Conservation (phyloP, 106 monocot species). For the Vanilla planifolia region DNA sequence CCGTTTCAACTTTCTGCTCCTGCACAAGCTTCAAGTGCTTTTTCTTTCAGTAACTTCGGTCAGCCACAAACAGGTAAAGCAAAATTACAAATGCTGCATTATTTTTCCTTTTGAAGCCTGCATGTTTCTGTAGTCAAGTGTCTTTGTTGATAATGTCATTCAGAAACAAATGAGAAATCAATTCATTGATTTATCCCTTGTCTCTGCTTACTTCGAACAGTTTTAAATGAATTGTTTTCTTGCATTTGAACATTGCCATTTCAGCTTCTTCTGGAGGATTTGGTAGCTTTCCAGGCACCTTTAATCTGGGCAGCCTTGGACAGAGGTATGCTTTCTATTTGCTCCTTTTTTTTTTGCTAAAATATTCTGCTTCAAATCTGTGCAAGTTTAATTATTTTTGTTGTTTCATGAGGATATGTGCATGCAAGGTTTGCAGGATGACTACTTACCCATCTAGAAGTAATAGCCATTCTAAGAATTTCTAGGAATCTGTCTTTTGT, state of each 20-base stretch:
- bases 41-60: constrained; percentile 70
- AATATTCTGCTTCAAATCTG: background rate
- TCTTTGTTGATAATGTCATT: background rate
- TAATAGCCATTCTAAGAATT: background rate
- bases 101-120: constrained; percentile 1
- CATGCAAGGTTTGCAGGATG: background rate
- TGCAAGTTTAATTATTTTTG: background rate
- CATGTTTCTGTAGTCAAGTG: background rate
- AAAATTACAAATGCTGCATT: background rate
- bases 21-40: constrained; percentile 29
- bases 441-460: no score
- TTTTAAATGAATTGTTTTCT: constrained; percentile 2
- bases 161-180: background rate
- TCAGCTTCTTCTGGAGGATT: constrained; percentile 47
- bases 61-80: constrained; percentile 64
- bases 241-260: constrained; percentile 7
- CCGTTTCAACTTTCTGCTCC: constrained; percentile 43
- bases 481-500: background rate
- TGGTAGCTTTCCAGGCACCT: constrained; percentile 34
- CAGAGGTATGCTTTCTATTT: constrained; percentile 56
- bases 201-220: background rate
- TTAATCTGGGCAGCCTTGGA: constrained; percentile 46
- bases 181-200: background rate
- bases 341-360: constrained; percentile 2
- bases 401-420: background rate